Conservation (phyloP, 192 early-diverging fungal genomes). For the Diversispora eburnea region DNA sequence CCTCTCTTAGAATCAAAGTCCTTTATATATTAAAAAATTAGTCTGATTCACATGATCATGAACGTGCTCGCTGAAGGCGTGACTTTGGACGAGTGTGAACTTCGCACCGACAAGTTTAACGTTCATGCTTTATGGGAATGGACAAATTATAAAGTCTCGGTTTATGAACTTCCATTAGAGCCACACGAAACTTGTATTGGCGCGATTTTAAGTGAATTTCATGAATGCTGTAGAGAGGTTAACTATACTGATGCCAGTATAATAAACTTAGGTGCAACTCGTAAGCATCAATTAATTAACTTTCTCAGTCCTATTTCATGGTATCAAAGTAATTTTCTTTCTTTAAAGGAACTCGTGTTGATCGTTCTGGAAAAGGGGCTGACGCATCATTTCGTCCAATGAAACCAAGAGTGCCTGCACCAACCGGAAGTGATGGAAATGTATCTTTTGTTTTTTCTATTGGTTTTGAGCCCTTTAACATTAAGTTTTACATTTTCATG, state of each 20-base stretch:
- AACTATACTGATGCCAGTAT: slow-evolving; percentile 11
- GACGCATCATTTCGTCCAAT: slow-evolving; percentile 3
- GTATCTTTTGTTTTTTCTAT: slow-evolving; percentile 19
- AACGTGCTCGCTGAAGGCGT: not conserved
- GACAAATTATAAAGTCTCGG: slow-evolving; percentile 4
- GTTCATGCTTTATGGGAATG: slow-evolving; percentile 17
- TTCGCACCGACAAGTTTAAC: slow-evolving; percentile 6
- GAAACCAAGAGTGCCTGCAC: not conserved
- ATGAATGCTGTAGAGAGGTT: too few species aligned
- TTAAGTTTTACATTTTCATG: slow-evolving; percentile 8
- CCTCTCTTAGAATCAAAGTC: too few species aligned
- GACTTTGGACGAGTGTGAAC: not conserved
- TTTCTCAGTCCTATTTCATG: slow-evolving; percentile 7
- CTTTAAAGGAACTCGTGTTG: slow-evolving; percentile 13
- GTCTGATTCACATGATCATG: too few species aligned
- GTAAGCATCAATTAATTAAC: slow-evolving; percentile 12
- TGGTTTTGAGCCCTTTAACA: not conserved
- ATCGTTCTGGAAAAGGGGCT: not conserved
- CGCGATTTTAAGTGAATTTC: too few species aligned
- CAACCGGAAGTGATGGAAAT: slow-evolving; percentile 2
- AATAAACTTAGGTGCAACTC: not conserved
- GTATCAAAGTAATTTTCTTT: slow-evolving; percentile 1
- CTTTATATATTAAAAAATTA: too few species aligned
- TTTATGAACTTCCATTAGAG: not conserved
- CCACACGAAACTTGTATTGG: slow-evolving; percentile 1